Evolutionary conservation across 371 early-diverging fungal species (phyloP).

Genomic region (Circinella umbellata): DNA sequence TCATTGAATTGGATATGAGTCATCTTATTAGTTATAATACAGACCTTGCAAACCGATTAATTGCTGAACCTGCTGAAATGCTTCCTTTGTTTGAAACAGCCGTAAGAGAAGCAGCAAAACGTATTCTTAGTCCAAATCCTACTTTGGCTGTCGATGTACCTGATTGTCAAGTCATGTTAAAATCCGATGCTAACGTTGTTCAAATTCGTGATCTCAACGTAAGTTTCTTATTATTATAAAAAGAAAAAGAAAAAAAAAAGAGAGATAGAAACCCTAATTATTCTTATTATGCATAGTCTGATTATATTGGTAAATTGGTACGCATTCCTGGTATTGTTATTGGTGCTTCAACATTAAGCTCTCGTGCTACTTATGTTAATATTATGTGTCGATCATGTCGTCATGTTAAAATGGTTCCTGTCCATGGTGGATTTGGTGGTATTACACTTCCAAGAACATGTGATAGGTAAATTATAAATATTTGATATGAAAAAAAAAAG

Average conservation of each 20-base stretch:
- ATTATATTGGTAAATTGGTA: slow-evolving; percentile 92
- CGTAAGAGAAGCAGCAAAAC: slow-evolving; percentile 70
- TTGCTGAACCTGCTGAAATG: slow-evolving; percentile 79
- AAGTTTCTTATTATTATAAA: slow-evolving; percentile 8
- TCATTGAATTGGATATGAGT: slow-evolving; percentile 85
- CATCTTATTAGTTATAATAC: slow-evolving; percentile 85
- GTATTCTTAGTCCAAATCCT: slow-evolving; percentile 62
- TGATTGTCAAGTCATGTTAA: slow-evolving; percentile 89
- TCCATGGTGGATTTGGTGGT: slow-evolving; percentile 88
- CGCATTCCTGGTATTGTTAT: slow-evolving; percentile 98
- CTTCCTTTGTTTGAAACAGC: slow-evolving; percentile 92
- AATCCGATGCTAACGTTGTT: slow-evolving; percentile 82
- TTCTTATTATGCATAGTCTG: slow-evolving; percentile 64
- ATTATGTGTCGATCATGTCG: slow-evolving; percentile 91
- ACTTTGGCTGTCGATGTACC: slow-evolving; percentile 55
- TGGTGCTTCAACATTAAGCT: slow-evolving; percentile 88
- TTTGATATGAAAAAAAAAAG: too few species aligned
- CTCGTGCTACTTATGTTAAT: slow-evolving; percentile 88
- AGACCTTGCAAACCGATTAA: slow-evolving; percentile 79
- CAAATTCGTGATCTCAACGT: slow-evolving; percentile 88
- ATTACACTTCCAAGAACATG: slow-evolving; percentile 88
- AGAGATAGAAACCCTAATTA: too few species aligned
- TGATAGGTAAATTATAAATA: slow-evolving; percentile 59
- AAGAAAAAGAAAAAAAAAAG: too few species aligned
- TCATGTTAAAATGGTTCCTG: slow-evolving; percentile 75